These are phyloP conservation scores for Paramyrothecium sp. DNA, from an alignment of 2,329 filamentous ascomycete species.

Conservation along the genomic window DNA sequence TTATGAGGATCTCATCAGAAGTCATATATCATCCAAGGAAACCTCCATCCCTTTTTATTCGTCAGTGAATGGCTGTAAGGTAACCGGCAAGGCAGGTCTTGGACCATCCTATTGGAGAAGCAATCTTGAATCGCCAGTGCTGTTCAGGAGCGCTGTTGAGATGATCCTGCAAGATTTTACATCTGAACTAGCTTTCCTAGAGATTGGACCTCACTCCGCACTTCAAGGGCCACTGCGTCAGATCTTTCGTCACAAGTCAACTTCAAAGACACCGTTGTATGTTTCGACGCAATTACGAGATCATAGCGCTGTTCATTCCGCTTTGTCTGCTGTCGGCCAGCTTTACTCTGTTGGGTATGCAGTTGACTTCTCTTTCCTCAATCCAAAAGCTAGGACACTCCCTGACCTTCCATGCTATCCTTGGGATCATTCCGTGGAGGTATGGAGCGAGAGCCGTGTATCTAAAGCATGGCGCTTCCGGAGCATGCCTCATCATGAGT, in stretches of 20 bases:
- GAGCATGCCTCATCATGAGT: slow-evolving; percentile 21
- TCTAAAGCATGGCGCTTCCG: slow-evolving; percentile 19
- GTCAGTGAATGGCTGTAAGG: slow-evolving; percentile 10
- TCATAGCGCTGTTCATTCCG: slow-evolving; percentile 9
- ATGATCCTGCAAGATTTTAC: not conserved
- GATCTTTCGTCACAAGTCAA: not conserved
- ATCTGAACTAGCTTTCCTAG: not conserved
- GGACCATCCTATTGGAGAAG: not conserved
- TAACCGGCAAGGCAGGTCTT: slow-evolving; percentile 2
- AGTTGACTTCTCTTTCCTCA: slow-evolving; percentile 13
- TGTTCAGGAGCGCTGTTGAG: slow-evolving; percentile 17
- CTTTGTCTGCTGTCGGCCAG: slow-evolving; percentile 4
- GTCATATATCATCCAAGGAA: not conserved
- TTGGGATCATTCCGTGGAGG: slow-evolving; percentile 17
- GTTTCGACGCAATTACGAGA: slow-evolving; percentile 15
- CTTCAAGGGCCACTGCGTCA: not conserved
- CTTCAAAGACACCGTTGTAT: not conserved
- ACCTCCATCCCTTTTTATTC: not conserved
- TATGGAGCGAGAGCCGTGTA: slow-evolving; percentile 18
- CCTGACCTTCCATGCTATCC: slow-evolving; percentile 13
- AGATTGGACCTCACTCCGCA: not conserved
- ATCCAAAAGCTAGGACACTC: not conserved
- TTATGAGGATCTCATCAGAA: not conserved
- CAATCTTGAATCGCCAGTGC: slow-evolving; percentile 12
- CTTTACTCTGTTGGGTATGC: slow-evolving; percentile 4